Evolutionary conservation across 2,329 filamentous ascomycete genomes (phyloP).

Genomic region (Ambrosiella xylebori): DNA sequence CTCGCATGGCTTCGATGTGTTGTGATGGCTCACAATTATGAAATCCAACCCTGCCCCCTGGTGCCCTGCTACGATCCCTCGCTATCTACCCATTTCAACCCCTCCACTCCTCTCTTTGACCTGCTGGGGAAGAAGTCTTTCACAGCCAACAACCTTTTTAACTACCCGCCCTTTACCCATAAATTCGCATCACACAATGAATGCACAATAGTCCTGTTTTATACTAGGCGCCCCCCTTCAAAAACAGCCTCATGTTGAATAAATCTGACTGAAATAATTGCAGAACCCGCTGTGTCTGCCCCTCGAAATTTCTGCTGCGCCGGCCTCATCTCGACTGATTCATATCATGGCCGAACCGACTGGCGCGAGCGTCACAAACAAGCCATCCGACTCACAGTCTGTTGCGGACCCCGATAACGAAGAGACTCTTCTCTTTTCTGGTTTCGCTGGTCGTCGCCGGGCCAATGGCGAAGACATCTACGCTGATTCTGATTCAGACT

Average conservation of each 20-base stretch:
- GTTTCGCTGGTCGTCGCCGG: conserved; percentile 45
- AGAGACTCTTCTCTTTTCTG: conserved; percentile 53
- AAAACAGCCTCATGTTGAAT: conserved; percentile 3
- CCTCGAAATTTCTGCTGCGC: not conserved
- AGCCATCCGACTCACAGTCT: conserved; percentile 9
- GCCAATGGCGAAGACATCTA: conserved; percentile 24
- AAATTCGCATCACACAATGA: too few species aligned
- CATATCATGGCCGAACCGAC: conserved; percentile 11
- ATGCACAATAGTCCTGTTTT: not conserved
- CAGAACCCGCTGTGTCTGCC: conserved; percentile 2
- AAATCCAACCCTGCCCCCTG: not conserved
- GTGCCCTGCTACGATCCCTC: not conserved
- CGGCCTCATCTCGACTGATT: conserved; percentile 5
- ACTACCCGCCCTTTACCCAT: too few species aligned
- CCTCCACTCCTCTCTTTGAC: not conserved
- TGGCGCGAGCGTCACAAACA: conserved; percentile 9
- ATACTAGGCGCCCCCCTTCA: not conserved
- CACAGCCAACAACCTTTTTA: not conserved
- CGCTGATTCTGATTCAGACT: conserved; percentile 17
- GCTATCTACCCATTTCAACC: not conserved
- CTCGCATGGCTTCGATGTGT: not conserved
- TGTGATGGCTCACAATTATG: not conserved
- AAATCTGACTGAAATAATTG: conserved; percentile 2
- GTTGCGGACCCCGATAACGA: conserved; percentile 38
- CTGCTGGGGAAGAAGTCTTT: not conserved